phyloP scores from a whole-genome alignment of 441 rosid genomes.

The Aquilaria agallochum region DNA sequence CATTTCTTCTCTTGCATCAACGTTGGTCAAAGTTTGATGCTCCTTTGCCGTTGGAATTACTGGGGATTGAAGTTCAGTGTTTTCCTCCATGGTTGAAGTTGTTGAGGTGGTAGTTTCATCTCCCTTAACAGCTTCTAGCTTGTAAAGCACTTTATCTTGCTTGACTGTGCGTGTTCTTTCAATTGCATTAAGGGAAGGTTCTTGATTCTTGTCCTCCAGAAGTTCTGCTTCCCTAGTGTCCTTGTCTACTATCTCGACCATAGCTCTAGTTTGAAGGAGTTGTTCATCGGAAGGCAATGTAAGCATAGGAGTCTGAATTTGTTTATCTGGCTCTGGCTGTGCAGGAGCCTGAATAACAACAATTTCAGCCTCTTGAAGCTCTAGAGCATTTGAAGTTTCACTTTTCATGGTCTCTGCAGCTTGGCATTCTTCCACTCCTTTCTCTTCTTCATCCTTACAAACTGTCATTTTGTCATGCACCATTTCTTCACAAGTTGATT shows the following conservation, averaged over 20 bases:
- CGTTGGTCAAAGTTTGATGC: too few relatives aligned
- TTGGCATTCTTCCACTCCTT: background rate
- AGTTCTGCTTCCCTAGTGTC: constrained; percentile 15
- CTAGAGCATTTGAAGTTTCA: constrained; percentile 2
- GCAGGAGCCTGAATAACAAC: constrained; percentile 13
- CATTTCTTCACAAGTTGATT: constrained; percentile 5
- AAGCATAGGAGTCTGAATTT: constrained; percentile 12
- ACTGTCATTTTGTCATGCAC: constrained; percentile 11
- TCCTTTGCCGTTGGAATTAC: too few relatives aligned
- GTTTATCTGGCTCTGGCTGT: constrained; percentile 16
- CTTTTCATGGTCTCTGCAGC: constrained; percentile 6
- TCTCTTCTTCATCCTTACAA: background rate
- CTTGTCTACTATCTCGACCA: constrained; percentile 22
- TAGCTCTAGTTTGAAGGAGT: constrained; percentile 14
- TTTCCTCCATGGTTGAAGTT: constrained; percentile 1
- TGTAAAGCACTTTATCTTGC: constrained; percentile 6
- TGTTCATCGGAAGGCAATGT: constrained; percentile 15
- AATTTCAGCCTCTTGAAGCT: constrained; percentile 19
- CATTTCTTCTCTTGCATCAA: too few relatives aligned
- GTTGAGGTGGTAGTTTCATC: constrained; percentile 10
- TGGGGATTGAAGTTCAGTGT: too few relatives aligned
- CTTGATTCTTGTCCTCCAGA: constrained; percentile 15
- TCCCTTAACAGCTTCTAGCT: constrained; percentile 9
- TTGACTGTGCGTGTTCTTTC: constrained; percentile 12
- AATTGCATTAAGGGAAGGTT: constrained; percentile 12